Base-by-base conservation (phyloP, 306 rosid species). In the Lathyrus sativus region DNA sequence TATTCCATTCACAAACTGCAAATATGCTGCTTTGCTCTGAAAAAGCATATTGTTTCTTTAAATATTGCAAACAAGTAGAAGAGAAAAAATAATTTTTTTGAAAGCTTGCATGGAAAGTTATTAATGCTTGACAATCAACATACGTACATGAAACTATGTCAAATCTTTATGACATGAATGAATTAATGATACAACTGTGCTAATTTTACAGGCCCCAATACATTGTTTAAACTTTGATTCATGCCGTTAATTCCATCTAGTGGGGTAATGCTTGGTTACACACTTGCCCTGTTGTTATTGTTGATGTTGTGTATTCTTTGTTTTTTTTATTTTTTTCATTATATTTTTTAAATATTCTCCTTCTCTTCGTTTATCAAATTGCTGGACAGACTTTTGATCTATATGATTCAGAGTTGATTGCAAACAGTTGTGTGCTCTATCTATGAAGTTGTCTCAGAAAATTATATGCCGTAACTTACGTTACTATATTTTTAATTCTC, bases 401-500 rank as follows among this genome's bases (percentile, higher is more conserved):
- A 66, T 62, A 8, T n/a, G 28, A 63, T 44, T 65, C n/a, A 35
- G 65, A 37, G 37, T 48, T 73, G 69, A 54, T 57, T 44, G 22
- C 57, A 18, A 28, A 13, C 29, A 19, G 55, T 41, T 29, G 17
- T 5, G 37, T 51, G 38, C 74, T 54, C 68, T 75, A 41, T 35
- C 51, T 33, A 3, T 58, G 44, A 70, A 49, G 13, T 49, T 57
- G 38, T 74, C 28, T 62, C 22, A 35, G 42, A 65, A 43, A 51
- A 15, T 45, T 33, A 42, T 55, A 10, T 72, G 12, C 9, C 18
- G 50, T 31, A 58, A 49, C 41, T 60, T 51, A 57, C 10, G 33
- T 35, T 37, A 55, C 11, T 57, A 67, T 67, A 17, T 41, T 38
- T 77, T 81, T 68, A 59, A 48, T 79, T 72, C 65, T 78, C 31